A percentile compares a stretch with the other conserved stretches of the same genome.
Conservation (phyloP, 257 asterid genomes). For the Solanum sejunctum region DNA sequence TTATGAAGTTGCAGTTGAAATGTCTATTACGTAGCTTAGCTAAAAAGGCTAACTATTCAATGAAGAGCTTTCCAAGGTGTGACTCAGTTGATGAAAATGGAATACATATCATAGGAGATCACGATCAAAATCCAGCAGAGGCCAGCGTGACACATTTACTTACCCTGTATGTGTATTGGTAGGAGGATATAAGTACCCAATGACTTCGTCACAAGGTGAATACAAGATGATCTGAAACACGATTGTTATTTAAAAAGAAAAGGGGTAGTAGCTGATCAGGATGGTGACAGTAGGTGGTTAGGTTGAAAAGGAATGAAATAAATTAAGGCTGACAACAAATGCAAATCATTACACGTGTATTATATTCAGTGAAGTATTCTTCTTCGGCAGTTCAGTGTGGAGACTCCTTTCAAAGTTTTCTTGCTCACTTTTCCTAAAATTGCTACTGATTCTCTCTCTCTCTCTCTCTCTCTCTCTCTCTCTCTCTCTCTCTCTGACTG, state of each 20-base stretch:
- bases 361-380: background rate
- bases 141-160: background rate
- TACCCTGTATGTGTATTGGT: background rate
- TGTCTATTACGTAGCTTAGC: background rate
- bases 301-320: background rate
- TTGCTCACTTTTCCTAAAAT: background rate
- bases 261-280: background rate
- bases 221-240: background rate
- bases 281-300: background rate
- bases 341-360: background rate
- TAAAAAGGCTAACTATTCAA: background rate
- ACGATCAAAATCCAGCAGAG: background rate
- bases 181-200: background rate
- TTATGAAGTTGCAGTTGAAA: background rate
- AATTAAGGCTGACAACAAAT: background rate
- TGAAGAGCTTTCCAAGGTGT: background rate
- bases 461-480: background rate
- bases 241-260: background rate
- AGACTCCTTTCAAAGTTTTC: background rate
- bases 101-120: background rate
- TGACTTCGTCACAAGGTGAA: background rate
- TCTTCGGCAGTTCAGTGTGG: background rate
- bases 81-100: background rate
- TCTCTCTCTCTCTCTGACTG: constrained; percentile 3
- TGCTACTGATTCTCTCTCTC: background rate